phyloP scores from a whole-genome alignment of 2,329 filamentous ascomycete genomes.

The Fusarium algeriense region DNA sequence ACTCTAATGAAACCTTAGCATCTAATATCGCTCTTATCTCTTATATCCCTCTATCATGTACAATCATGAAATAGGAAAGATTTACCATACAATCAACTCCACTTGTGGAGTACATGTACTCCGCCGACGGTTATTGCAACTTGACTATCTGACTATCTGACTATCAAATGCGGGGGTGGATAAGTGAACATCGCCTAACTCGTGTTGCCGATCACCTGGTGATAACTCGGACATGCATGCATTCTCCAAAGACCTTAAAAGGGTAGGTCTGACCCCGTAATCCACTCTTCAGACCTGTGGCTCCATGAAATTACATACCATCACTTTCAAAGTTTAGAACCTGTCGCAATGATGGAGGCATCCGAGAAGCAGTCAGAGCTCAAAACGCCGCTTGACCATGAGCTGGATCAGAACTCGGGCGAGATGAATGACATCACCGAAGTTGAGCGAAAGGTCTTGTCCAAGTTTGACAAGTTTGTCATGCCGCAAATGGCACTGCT shows the following conservation, averaged over 20 bases:
- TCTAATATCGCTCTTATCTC: not conserved
- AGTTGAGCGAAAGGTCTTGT: constrained; percentile 29
- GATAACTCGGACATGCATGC: not conserved
- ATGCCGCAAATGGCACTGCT: constrained; percentile 47
- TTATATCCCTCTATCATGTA: not conserved
- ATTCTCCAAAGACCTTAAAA: not conserved
- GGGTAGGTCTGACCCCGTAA: not conserved
- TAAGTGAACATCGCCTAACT: not conserved
- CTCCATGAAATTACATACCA: not conserved
- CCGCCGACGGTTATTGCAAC: constrained; percentile 7
- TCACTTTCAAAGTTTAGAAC: too few relatives aligned
- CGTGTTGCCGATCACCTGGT: not conserved
- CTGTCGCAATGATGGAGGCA: not conserved
- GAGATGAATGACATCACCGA: not conserved
- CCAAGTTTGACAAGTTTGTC: constrained; percentile 47
- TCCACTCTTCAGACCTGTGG: not conserved
- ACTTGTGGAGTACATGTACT: not conserved
- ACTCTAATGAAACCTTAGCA: not conserved
- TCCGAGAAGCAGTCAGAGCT: constrained; percentile 7
- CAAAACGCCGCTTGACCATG: not conserved
- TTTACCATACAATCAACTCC: not conserved
- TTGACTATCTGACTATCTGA: constrained; percentile 2
- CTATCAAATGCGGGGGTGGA: constrained; percentile 27
- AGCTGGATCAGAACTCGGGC: not conserved
- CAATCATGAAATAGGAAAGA: not conserved